phyloP scores from a whole-genome alignment of 805 yeast genomes.

The Candida parachauliodes region DNA sequence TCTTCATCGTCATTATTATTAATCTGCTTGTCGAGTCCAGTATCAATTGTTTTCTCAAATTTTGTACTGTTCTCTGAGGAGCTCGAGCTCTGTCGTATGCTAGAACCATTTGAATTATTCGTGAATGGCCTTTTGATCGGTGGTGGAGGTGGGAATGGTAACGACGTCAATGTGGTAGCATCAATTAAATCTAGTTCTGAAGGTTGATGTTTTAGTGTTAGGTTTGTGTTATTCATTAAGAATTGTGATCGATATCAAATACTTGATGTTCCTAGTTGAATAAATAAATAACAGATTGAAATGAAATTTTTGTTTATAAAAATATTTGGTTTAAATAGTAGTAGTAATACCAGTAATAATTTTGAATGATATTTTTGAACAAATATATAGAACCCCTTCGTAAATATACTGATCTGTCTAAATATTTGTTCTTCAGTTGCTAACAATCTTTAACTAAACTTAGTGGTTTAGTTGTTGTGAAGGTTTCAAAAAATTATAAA shows the following conservation, averaged over 20 bases:
- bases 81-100: slow-evolving; percentile 2
- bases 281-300: background rate
- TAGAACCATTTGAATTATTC: background rate
- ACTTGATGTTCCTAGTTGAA: no score
- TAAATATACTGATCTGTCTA: no score
- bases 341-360: no score
- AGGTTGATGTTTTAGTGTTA: slow-evolving; percentile 23
- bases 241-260: no score
- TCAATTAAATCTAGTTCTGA: slow-evolving; percentile 49
- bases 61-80: background rate
- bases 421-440: no score
- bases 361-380: no score
- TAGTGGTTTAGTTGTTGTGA: no score
- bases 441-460: no score
- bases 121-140: slow-evolving; percentile 8
- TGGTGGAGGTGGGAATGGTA: slow-evolving; percentile 52
- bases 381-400: no score
- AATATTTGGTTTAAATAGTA: no score
- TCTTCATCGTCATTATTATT: slow-evolving; percentile 17
- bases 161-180: slow-evolving; percentile 45
- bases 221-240: background rate
- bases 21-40: background rate
- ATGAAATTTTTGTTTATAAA: no score
- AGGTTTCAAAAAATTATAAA: no score
- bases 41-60: background rate